A percentile compares a stretch with the other conserved stretches of the same genome.
These are phyloP conservation scores for Eruca vesicaria DNA, from an alignment of 441 rosid species.

Conservation along the genomic window DNA sequence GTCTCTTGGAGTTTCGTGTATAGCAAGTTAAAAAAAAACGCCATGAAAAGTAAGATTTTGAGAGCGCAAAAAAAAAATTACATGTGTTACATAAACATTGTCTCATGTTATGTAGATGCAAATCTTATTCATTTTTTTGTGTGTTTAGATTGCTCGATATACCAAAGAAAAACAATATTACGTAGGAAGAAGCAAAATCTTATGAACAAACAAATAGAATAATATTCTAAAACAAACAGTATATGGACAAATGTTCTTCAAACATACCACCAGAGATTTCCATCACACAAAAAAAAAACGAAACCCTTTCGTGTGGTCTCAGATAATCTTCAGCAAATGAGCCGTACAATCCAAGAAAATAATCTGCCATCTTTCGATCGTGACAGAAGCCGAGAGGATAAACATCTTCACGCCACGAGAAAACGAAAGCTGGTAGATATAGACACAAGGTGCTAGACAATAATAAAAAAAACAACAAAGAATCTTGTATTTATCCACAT, in stretches of 20 bases:
- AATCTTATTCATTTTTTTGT: too few species aligned
- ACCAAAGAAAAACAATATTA: too few species aligned
- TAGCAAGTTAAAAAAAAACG: too few species aligned
- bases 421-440: constrained; percentile 5
- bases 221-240: not conserved
- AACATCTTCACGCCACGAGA: constrained; percentile 20
- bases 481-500: constrained; percentile 17
- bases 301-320: not conserved
- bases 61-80: too few species aligned
- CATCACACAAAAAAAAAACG: not conserved
- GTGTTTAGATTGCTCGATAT: too few species aligned
- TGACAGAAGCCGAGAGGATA: constrained; percentile 21
- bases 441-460: not conserved
- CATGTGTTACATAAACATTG: too few species aligned
- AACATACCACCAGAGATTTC: not conserved
- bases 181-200: not conserved
- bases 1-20: too few species aligned
- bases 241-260: constrained; percentile 7
- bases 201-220: constrained; percentile 17
- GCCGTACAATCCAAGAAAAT: not conserved
- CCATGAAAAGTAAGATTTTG: too few species aligned
- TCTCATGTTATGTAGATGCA: too few species aligned
- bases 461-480: not conserved
- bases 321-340: not conserved
- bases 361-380: constrained; percentile 8